Percentiles rank a stretch among this genome's conserved stretches.
Evolutionary conservation across 129 eudicot genomes (phyloP).

Genomic region (Apium graveolens): DNA sequence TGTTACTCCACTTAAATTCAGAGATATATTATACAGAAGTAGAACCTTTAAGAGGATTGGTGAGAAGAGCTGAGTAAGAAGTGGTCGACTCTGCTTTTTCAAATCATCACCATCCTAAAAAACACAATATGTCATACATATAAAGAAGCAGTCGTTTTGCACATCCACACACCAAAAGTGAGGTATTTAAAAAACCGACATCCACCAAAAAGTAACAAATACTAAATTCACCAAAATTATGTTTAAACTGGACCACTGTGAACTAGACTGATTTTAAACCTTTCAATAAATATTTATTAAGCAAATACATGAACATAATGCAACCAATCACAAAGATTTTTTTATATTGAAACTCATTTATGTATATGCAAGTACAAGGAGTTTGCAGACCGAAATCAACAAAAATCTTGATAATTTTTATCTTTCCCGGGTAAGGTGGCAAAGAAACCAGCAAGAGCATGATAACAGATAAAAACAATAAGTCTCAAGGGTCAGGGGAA

Average conservation of each 20-base stretch:
- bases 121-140: not conserved
- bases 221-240: not conserved
- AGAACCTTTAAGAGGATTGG: constrained; percentile 75
- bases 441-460: not conserved
- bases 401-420: not conserved
- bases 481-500: not conserved
- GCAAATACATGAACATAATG: not conserved
- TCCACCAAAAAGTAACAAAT: not conserved
- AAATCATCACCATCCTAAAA: constrained; percentile 49
- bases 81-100: constrained; percentile 59
- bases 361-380: not conserved
- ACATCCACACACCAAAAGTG: not conserved
- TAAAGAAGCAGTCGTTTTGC: not conserved
- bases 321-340: not conserved
- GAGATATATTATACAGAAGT: not conserved
- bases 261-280: not conserved
- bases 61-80: constrained; percentile 66
- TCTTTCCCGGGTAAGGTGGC: not conserved
- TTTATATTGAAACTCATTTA: not conserved
- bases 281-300: not conserved
- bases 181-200: not conserved
- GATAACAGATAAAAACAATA: not conserved
- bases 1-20: constrained; percentile 45
- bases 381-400: not conserved
- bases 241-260: no score